Evolutionary conservation across 225 moss, liverwort and hornwort species (phyloP), one percentile per base, ranked within the genome.

Genomic region (Physcomitrium patens): DNA sequence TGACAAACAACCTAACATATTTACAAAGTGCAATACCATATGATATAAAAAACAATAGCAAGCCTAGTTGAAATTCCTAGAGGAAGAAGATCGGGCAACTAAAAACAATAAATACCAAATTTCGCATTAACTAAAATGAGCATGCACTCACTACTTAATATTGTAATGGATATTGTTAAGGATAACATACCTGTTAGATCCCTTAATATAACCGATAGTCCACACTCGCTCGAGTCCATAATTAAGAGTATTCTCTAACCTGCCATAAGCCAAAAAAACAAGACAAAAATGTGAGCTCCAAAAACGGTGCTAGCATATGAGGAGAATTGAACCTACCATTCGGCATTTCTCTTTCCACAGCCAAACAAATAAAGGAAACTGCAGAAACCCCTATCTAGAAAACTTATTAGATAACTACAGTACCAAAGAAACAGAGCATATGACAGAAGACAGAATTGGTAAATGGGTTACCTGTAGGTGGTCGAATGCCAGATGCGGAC

Each of bases 221-320:
- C 94, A 94, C 15, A 94, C 94, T 74, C 94, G 94, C 84, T 94
- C 94, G 72, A 94, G 82, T 18, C 94, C 94, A 71, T 94, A 94
- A 54, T 94, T 94, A n/a, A 94, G 53, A 13, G 92, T 92, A 66
- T 94, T 94, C 69, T 94, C 94, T 73, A 94, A 78, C 80, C 94
- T 94, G 81, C 43, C 10, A 60, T 49, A 41, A 22, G 58, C 68
- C 5, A 7, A 77, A 7, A 77, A 42, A 63, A 53, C 14, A 42
- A 71, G 12, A 64, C 46, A 69, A 53, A 13, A 57, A 9, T 23
- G 24, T 9, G 37, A 69, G n/a, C 23, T 27, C 41, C 2, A 17
- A 74, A 48, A 22, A 63, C 0, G 42, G 42, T 51, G 69, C 44
- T 63, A 70, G 57, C 13, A 74, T 53, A 28, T 64, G 5, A 15